phyloP scores from a whole-genome alignment of 208 protist genomes.

The Leishmania guyanensis region DNA sequence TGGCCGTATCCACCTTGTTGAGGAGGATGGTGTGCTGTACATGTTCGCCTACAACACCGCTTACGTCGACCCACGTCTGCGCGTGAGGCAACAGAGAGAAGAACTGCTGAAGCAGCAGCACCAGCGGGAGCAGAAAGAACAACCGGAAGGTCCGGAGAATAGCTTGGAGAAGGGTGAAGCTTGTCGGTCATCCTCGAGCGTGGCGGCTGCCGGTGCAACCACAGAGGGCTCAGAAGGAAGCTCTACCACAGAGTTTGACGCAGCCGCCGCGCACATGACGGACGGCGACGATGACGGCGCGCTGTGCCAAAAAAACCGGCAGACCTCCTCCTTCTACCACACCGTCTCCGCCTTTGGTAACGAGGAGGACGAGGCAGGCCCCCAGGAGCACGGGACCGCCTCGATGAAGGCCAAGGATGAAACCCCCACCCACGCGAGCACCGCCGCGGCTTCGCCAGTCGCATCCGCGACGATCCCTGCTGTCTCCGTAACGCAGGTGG shows the following conservation, averaged over 20 bases:
- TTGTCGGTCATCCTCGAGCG: background rate
- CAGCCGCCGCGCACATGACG: background rate
- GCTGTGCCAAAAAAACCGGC: constrained; percentile 8
- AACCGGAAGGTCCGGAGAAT: background rate
- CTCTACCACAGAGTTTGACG: background rate
- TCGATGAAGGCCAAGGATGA: background rate
- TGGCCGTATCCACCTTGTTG: constrained; percentile 63
- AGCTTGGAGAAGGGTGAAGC: background rate
- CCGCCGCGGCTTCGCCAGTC: background rate
- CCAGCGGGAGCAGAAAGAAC: background rate
- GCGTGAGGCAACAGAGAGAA: constrained; percentile 16
- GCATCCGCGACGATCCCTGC: background rate
- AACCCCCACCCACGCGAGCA: background rate
- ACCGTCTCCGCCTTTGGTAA: constrained; percentile 27
- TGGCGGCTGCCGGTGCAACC: background rate
- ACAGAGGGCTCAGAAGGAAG: background rate
- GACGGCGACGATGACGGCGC: background rate
- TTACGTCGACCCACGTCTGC: constrained; percentile 23
- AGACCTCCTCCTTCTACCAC: constrained; percentile 37
- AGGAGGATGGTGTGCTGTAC: constrained; percentile 65
- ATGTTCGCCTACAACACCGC: constrained; percentile 58
- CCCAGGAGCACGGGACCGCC: background rate
- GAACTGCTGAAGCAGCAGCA: constrained; percentile 11
- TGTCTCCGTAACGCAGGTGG: background rate
- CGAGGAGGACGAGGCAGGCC: constrained; percentile 20